phyloP scores from a whole-genome alignment of 805 yeast genomes.

The Jamesozyma lodderae region DNA sequence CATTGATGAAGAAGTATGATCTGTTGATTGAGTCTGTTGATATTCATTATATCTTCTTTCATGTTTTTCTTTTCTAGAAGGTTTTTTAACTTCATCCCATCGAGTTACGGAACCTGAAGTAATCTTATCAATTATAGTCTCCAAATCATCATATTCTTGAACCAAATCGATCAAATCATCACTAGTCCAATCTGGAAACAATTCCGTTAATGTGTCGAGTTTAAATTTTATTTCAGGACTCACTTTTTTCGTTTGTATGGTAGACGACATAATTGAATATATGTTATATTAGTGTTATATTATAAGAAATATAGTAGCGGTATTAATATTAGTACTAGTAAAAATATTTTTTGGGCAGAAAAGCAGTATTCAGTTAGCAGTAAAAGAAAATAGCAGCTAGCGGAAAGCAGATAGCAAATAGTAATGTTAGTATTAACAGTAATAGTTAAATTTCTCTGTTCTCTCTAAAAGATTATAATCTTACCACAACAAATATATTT shows the following conservation, averaged over 20 bases:
- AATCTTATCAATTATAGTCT: constrained; percentile 75
- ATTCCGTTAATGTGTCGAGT: constrained; percentile 57
- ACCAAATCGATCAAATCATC: constrained; percentile 75
- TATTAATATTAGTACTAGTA: too few species aligned
- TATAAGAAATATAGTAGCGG: too few species aligned
- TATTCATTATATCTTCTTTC: background rate
- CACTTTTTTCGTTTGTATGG: constrained; percentile 18
- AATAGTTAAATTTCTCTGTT: too few species aligned
- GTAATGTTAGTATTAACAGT: too few species aligned
- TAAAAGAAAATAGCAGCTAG: too few species aligned
- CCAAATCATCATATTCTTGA: constrained; percentile 68
- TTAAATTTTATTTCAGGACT: constrained; percentile 31
- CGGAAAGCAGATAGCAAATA: too few species aligned
- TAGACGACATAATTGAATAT: constrained; percentile 9
- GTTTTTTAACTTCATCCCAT: constrained; percentile 87
- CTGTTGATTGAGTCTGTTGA: background rate
- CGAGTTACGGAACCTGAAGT: constrained; percentile 82
- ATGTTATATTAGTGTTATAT: too few species aligned
- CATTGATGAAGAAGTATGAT: background rate
- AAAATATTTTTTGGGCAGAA: too few species aligned
- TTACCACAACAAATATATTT: too few species aligned
- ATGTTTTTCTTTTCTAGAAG: constrained; percentile 46
- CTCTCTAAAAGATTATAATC: too few species aligned
- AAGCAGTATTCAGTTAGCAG: too few species aligned
- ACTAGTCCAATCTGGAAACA: constrained; percentile 90